phyloP scores from a whole-genome alignment of 2,329 filamentous ascomycete genomes.

The Teratosphaeriaceae sp. region DNA sequence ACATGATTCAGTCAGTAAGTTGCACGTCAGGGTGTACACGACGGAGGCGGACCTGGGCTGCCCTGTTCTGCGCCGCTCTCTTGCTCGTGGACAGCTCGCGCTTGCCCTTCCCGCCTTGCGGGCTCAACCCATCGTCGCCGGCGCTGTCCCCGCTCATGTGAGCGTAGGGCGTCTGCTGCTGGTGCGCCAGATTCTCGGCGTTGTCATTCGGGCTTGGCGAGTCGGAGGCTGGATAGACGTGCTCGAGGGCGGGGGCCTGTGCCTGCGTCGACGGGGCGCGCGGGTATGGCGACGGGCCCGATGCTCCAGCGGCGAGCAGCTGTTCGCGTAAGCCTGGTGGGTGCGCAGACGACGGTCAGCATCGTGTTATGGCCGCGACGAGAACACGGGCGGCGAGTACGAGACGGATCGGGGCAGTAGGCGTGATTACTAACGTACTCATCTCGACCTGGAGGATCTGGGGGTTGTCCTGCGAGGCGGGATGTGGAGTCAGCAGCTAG shows the following conservation, averaged over 20 bases:
- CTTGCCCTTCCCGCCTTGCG: conserved; percentile 64
- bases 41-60: conserved; percentile 70
- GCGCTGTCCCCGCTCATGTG: conserved; percentile 39
- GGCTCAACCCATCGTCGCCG: conserved; percentile 39
- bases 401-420: not conserved
- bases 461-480: not conserved
- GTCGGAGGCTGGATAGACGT: conserved; percentile 36
- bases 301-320: conserved; percentile 49
- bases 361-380: conserved; percentile 6
- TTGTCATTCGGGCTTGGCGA: conserved; percentile 34
- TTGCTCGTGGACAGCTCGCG: conserved; percentile 92
- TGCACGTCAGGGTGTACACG: not conserved
- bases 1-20: conserved; percentile 2
- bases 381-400: conserved; percentile 4
- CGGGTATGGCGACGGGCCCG: conserved; percentile 34
- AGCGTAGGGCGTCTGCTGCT: conserved; percentile 33
- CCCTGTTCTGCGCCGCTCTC: conserved; percentile 91
- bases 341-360: conserved; percentile 3
- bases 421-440: not conserved
- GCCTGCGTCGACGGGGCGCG: conserved; percentile 24
- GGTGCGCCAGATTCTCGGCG: conserved; percentile 45
- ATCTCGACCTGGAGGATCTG: no score
- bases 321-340: conserved; percentile 49
- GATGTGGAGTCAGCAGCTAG: conserved; percentile 1
- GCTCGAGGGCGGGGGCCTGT: conserved; percentile 16